Conservation (phyloP, 139 green algal species). For the Edaphochlamys debaryana region DNA sequence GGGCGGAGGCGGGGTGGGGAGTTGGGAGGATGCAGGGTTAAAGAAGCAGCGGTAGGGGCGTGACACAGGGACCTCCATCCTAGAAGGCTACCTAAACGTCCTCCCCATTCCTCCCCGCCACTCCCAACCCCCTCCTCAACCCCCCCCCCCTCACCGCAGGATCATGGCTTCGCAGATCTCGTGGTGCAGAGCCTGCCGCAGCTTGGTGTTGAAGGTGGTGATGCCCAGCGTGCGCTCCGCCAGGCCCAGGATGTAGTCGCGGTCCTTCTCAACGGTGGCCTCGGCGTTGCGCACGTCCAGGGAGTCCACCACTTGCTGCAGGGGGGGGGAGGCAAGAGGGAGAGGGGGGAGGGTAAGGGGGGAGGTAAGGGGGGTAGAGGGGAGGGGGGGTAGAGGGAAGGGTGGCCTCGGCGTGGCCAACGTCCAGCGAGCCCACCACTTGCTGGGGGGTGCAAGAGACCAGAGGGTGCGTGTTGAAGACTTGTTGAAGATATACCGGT, state of each 20-base stretch:
- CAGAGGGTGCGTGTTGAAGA: too few relatives aligned
- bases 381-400: too few relatives aligned
- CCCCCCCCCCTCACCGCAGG: slow-evolving; percentile 3
- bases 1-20: too few relatives aligned
- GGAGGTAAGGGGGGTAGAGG: not conserved
- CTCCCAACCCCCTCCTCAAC: not conserved
- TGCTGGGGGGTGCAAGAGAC: too few relatives aligned
- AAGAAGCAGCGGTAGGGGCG: not conserved
- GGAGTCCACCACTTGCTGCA: slow-evolving; percentile 44
- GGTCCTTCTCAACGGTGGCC: slow-evolving; percentile 46
- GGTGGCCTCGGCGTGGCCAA: not conserved
- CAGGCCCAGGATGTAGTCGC: slow-evolving; percentile 47
- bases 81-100: too few relatives aligned
- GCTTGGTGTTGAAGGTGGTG: slow-evolving; percentile 44
- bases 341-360: not conserved
- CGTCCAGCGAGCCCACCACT: too few relatives aligned
- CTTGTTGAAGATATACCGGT: too few relatives aligned
- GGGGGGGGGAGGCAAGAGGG: not conserved
- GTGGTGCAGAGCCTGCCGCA: slow-evolving; percentile 39
- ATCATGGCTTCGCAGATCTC: slow-evolving; percentile 45
- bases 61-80: too few relatives aligned
- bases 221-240: slow-evolving; percentile 44
- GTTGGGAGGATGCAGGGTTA: too few relatives aligned
- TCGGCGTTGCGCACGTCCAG: slow-evolving; percentile 50
- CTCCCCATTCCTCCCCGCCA: not conserved